phyloP scores from a whole-genome alignment of 1,139 yeast genomes.

The Geotrichum phurueaensis region DNA sequence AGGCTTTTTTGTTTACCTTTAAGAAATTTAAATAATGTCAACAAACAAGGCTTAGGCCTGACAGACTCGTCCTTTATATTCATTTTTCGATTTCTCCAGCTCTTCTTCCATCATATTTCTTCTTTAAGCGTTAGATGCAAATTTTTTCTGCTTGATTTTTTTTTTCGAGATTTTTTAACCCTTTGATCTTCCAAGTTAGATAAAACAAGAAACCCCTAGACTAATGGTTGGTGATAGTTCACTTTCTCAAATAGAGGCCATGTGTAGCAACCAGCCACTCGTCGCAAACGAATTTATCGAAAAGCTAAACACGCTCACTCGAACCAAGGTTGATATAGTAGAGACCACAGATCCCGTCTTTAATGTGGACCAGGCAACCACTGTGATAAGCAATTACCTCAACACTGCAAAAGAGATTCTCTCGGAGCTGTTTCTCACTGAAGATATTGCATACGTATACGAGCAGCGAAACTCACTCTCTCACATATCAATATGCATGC shows the following conservation, averaged over 20 bases:
- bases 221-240: neutral
- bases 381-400: slow-evolving; percentile 23
- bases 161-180: neutral
- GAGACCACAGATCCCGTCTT: neutral
- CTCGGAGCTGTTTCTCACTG: slow-evolving; percentile 22
- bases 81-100: no score
- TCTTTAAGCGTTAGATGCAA: no score
- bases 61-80: no score
- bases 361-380: slow-evolving; percentile 6
- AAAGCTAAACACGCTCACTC: neutral
- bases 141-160: neutral
- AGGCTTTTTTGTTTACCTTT: no score
- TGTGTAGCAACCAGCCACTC: neutral
- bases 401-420: slow-evolving; percentile 22
- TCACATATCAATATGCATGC: slow-evolving; percentile 41
- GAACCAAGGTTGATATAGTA: neutral
- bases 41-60: no score
- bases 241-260: neutral
- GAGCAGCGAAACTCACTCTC: slow-evolving; percentile 45
- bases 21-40: no score
- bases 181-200: neutral
- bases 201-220: neutral
- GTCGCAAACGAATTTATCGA: neutral
- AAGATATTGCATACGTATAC: slow-evolving; percentile 42
- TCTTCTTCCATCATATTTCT: no score